Evolutionary conservation across 2,329 filamentous ascomycete genomes (phyloP), one percentile per base, ranked within the genome.

Genomic region (Venturia asperata): DNA sequence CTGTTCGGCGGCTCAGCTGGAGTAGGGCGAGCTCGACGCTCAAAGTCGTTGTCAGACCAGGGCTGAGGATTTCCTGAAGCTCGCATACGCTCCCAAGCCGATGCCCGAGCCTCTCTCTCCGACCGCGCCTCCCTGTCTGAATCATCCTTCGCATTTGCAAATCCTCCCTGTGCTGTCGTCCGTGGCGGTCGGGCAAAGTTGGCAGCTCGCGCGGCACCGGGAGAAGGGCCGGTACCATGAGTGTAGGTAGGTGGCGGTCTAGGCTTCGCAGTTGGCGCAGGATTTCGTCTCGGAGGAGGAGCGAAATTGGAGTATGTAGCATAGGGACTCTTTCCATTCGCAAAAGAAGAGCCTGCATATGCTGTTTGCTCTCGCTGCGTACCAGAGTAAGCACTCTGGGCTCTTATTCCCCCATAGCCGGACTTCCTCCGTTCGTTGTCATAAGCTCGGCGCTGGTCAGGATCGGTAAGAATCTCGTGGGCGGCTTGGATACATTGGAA

Each of bases 401-500:
- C 21, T 37, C 42, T 58, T 30, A 24, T n/a, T 43, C 37, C 64
- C 13, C 65, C 62, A 47, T 65, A 66, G n/a, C 52, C 64, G 72
- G 72, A 41, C 66, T 82, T 83, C 65, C 81, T 76, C 64, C 85
- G 79, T 67, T 86, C 84, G n/a, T 78, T 79, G 72, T 88, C 86
- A 70, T 88, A 88, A 72, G 83, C 85, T 45, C 79, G 72, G 67
- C 85, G 83, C 69, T 80, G 77, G n/a, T 78, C 76, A 1, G 82
- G 77, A 70, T 88, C 86, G 68, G 79, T 82, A 58, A 90, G 79
- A 64, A 96, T 82, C 74, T 96, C 92, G 72, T 95, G 87, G 27
- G 92, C 92, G 5, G 89, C 85, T 75, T 95, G 90, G 61, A 96
- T 95, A 62, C 87, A 84, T 74, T 95, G 90, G 72, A 96, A 96